Evolutionary conservation across 306 rosid genomes (phyloP).

Genomic region (Cicer chorassanicum): DNA sequence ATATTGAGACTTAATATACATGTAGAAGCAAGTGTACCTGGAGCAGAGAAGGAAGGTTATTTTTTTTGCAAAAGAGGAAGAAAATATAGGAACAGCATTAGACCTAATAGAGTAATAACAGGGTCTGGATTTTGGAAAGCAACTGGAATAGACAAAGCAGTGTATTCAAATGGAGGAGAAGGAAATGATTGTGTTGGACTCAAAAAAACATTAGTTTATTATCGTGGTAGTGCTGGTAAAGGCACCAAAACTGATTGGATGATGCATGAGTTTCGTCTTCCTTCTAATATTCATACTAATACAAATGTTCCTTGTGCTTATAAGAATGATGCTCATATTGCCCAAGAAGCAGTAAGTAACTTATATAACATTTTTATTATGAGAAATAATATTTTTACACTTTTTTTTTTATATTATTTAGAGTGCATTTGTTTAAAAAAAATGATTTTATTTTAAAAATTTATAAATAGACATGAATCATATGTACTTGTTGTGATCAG

Average conservation of each 20-base stretch:
- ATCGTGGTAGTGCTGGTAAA: conserved; percentile 88
- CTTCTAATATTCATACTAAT: conserved; percentile 41
- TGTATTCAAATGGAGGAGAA: conserved; percentile 55
- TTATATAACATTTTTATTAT: neutral
- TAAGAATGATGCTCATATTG: neutral
- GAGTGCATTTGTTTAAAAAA: neutral
- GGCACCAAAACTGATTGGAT: conserved; percentile 98
- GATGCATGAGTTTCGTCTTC: conserved; percentile 98
- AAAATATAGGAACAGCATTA: conserved; percentile 82
- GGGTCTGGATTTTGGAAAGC: conserved; percentile 97
- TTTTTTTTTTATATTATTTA: too few relatives aligned
- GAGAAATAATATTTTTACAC: too few relatives aligned
- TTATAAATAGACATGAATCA: neutral
- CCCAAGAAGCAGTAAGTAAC: conserved; percentile 48
- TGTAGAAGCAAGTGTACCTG: neutral
- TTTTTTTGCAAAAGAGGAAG: conserved; percentile 91
- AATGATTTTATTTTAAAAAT: neutral
- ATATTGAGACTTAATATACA: too few relatives aligned
- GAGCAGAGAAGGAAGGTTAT: conserved; percentile 75
- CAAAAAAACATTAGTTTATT: conserved; percentile 87
- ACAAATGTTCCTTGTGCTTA: conserved; percentile 4
- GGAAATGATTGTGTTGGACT: conserved; percentile 71
- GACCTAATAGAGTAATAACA: conserved; percentile 87
- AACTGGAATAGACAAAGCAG: conserved; percentile 68
- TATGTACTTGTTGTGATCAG: neutral